Evolutionary conservation across 1,284 basidiomycete genomes (phyloP).

Genomic region (Trametes pubescens): DNA sequence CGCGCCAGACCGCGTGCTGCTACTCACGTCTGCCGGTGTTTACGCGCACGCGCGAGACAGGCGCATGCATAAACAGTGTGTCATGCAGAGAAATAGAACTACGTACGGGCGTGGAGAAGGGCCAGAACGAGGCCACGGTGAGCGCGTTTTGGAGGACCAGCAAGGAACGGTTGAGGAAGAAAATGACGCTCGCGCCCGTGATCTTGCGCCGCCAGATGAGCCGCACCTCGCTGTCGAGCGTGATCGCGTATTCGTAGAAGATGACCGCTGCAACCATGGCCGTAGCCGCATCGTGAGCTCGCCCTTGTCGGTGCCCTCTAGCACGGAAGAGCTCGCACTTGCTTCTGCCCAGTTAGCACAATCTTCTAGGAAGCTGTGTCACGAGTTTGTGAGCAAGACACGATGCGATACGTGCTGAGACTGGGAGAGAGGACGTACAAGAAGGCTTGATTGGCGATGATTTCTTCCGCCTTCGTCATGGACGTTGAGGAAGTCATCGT

Average conservation of each 20-base stretch:
- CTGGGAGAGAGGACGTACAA: background rate
- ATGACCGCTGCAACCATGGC: conserved; percentile 1
- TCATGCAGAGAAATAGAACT: background rate
- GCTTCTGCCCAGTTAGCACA: conserved; percentile 7
- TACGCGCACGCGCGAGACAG: background rate
- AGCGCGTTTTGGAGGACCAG: conserved; percentile 10
- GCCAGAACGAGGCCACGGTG: conserved; percentile 5
- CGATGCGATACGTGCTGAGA: background rate
- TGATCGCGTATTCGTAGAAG: conserved; percentile 16
- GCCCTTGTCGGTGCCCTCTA: background rate
- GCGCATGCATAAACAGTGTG: background rate
- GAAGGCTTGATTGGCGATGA: conserved; percentile 14
- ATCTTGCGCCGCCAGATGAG: conserved; percentile 17
- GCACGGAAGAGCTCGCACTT: background rate
- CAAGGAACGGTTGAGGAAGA: conserved; percentile 14
- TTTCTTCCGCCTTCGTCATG: background rate
- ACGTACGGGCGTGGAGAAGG: background rate
- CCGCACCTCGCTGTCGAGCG: conserved; percentile 11
- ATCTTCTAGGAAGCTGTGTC: conserved; percentile 5
- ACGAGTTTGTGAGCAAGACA: background rate
- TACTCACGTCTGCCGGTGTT: background rate
- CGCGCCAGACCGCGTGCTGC: background rate
- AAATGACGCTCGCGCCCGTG: conserved; percentile 13
- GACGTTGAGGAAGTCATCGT: background rate
- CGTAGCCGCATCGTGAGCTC: background rate